phyloP scores from a whole-genome alignment of 495 filamentous ascomycete species.

The Penicillium soppii region DNA sequence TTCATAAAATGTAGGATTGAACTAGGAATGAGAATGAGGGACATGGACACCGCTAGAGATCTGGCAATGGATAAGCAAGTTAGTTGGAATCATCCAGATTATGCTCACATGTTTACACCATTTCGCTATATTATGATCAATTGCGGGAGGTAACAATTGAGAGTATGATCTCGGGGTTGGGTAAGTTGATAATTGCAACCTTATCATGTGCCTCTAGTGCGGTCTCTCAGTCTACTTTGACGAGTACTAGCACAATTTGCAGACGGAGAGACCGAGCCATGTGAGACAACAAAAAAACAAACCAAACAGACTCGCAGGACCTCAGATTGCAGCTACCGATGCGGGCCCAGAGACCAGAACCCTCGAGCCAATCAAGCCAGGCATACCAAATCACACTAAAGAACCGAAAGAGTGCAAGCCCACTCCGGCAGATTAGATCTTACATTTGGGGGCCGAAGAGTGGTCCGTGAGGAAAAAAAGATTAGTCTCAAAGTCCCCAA shows the following conservation, averaged over 20 bases:
- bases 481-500: background rate
- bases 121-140: too few species aligned
- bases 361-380: background rate
- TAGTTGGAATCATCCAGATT: too few species aligned
- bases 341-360: background rate
- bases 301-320: background rate
- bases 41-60: too few species aligned
- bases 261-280: background rate
- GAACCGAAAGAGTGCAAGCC: background rate
- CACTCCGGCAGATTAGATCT: background rate
- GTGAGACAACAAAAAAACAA: background rate
- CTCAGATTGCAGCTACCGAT: background rate
- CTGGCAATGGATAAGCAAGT: too few species aligned
- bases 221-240: background rate
- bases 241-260: background rate
- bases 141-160: too few species aligned
- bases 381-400: background rate
- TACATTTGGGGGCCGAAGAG: constrained; percentile 1
- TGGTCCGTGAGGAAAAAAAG: background rate
- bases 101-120: too few species aligned
- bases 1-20: too few species aligned
- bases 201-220: too few species aligned
- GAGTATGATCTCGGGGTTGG: too few species aligned
- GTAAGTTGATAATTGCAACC: too few species aligned
- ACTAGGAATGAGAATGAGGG: too few species aligned